Conservation (phyloP, 163 green algal species). For the Volvox carteri region DNA sequence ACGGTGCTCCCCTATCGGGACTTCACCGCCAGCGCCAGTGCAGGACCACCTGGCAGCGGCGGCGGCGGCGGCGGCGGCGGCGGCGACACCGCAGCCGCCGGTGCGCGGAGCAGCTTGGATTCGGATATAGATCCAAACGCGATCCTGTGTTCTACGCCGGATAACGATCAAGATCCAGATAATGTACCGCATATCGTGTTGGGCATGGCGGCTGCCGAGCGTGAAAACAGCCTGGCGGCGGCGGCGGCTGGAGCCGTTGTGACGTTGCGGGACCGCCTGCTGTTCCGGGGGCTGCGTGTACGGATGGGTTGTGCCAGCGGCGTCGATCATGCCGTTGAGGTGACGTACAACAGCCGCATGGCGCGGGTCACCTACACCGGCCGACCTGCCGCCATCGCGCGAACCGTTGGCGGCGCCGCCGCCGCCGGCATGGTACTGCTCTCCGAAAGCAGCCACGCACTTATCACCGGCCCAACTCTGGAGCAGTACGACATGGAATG, state of each 20-base stretch:
- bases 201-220: background rate
- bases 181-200: too few relatives aligned
- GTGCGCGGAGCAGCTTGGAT: background rate
- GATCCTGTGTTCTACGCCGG: background rate
- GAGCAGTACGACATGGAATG: background rate
- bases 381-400: background rate
- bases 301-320: slow-evolving; percentile 37
- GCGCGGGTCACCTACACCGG: background rate
- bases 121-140: background rate
- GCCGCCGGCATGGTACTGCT: slow-evolving; percentile 34
- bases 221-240: background rate
- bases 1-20: background rate
- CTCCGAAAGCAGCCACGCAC: background rate
- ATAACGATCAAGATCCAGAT: background rate
- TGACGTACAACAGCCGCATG: slow-evolving; percentile 27
- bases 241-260: background rate
- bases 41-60: background rate
- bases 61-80: background rate
- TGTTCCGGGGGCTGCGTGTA: slow-evolving; percentile 39
- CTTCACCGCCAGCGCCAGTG: background rate
- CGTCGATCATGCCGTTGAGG: background rate
- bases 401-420: background rate
- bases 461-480: background rate
- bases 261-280: background rate
- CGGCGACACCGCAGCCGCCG: background rate